Conservation (phyloP, 108 stramenopile species). For the Cyclotella kingstonii region DNA sequence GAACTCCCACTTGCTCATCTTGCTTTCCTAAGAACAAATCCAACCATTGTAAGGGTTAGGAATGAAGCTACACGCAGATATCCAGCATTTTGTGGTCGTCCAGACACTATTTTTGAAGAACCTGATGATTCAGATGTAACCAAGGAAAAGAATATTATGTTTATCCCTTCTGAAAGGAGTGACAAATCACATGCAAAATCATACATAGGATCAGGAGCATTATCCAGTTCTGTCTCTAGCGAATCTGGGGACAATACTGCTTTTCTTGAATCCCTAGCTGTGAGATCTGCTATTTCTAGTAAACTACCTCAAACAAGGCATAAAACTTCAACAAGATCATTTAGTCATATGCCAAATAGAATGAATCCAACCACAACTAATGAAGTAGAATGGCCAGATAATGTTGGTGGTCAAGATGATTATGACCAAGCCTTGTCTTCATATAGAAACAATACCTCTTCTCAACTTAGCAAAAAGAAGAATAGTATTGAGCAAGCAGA, state of each 20-base stretch:
- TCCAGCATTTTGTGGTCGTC: conserved; percentile 58
- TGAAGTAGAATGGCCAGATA: conserved; percentile 31
- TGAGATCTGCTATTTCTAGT: conserved; percentile 60
- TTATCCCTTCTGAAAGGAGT: not conserved
- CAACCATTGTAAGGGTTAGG: conserved; percentile 30
- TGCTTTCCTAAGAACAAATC: conserved; percentile 59
- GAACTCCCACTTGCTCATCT: conserved; percentile 61
- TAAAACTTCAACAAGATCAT: not conserved
- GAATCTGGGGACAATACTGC: conserved; percentile 63
- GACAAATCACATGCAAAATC: conserved; percentile 3
- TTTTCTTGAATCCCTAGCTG: conserved; percentile 67
- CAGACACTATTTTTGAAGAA: conserved; percentile 62
- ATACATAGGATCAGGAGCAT: conserved; percentile 17
- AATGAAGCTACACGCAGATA: conserved; percentile 36
- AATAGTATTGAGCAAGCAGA: conserved; percentile 52
- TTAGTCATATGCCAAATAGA: conserved; percentile 1
- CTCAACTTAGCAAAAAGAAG: conserved; percentile 8
- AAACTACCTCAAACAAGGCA: conserved; percentile 22
- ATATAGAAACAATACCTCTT: conserved; percentile 13
- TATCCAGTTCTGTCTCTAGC: conserved; percentile 51
- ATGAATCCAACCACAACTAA: conserved; percentile 3
- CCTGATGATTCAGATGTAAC: conserved; percentile 17
- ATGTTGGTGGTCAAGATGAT: conserved; percentile 23
- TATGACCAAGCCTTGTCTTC: conserved; percentile 27
- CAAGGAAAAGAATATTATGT: not conserved